Evolutionary conservation across 192 early-diverging fungal species (phyloP).

Genomic region (Coemansia sp.): DNA sequence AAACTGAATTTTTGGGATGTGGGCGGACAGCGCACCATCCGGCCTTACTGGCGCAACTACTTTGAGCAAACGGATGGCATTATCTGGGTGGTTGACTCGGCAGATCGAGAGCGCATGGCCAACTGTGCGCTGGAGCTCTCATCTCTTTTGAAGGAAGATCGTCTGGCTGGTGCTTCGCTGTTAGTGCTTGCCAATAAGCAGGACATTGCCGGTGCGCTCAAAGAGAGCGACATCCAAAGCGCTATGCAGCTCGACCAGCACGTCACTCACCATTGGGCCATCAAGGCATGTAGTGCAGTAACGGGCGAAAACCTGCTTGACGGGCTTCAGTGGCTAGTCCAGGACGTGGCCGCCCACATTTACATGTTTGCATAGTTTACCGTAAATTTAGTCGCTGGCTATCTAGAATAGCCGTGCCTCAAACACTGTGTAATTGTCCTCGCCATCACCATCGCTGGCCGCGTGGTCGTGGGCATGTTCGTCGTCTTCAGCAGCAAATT

Average conservation of each 20-base stretch:
- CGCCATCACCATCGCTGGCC: background rate
- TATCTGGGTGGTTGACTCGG: conserved; percentile 97
- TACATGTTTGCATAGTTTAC: conserved; percentile 67
- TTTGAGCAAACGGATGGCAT: conserved; percentile 98
- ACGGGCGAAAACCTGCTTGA: conserved; percentile 66
- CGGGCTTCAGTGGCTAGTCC: conserved; percentile 93
- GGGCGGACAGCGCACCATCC: conserved; percentile 94
- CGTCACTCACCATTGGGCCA: conserved; percentile 89
- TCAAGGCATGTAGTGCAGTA: conserved; percentile 86
- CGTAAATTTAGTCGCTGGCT: background rate
- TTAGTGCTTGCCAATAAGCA: conserved; percentile 98
- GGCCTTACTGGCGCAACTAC: conserved; percentile 99
- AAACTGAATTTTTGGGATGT: conserved; percentile 96
- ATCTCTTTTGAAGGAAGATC: conserved; percentile 83
- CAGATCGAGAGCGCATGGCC: conserved; percentile 75
- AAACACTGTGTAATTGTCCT: conserved; percentile 31
- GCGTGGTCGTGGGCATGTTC: background rate
- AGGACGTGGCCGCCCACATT: conserved; percentile 85
- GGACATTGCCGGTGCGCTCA: conserved; percentile 82
- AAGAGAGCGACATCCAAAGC: conserved; percentile 66
- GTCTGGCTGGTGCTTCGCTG: conserved; percentile 88
- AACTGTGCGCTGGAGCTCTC: conserved; percentile 79
- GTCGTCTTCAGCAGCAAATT: conserved; percentile 9
- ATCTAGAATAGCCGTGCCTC: conserved; percentile 24
- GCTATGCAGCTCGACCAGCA: conserved; percentile 68